Evolutionary conservation across 2,329 filamentous ascomycete species (phyloP), one percentile per base, ranked within the genome.

Genomic region (Podosphaera xanthii): DNA sequence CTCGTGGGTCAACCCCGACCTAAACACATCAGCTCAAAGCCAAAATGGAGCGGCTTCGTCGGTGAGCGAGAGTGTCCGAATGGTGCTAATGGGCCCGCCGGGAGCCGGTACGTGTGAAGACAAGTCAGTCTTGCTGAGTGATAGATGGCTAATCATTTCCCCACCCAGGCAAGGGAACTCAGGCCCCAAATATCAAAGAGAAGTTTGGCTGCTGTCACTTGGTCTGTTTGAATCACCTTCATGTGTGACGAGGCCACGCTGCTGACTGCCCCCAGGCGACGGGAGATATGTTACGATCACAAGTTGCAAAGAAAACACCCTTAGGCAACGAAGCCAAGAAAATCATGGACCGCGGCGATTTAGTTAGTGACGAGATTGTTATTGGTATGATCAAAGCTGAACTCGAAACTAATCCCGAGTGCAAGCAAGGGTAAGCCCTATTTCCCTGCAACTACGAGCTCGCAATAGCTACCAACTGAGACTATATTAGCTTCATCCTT

Each of bases 371-470:
- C 73, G 91, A 97, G 71, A 98, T 98, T 71, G 91, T 98, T 81
- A 87, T 98, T 73, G 89, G 91, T 74, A 98, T 98, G 92, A 98
- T 98, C 77, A 91, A 92, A 82, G 86, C 84, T 72, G 91, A 98
- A 79, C 80, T 98, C 58, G 86, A 94, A 69, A 85, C 79, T 75
- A 98, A 98, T 77, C 75, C 80, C 69, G 91, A 98, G 76, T 98
- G 92, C 81, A 87, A 87, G 77, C 91, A 91, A 74, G 92, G 92
- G 91, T 96, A 78, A 67, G 80, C 75, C 61, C 55, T 48, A 46
- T 59, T n/a, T 44, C 5, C n/a, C 40, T 14, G 5, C 40, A 44
- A 44, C 3, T 4, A 44, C 40, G 10, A 12, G 40, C 9, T 14
- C n/a, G 3, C 40, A 44, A 44, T 12, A 5, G n/a, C 40, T 4